Evolutionary conservation across 306 rosid species (phyloP).

Genomic region (Casuarina glauca): DNA sequence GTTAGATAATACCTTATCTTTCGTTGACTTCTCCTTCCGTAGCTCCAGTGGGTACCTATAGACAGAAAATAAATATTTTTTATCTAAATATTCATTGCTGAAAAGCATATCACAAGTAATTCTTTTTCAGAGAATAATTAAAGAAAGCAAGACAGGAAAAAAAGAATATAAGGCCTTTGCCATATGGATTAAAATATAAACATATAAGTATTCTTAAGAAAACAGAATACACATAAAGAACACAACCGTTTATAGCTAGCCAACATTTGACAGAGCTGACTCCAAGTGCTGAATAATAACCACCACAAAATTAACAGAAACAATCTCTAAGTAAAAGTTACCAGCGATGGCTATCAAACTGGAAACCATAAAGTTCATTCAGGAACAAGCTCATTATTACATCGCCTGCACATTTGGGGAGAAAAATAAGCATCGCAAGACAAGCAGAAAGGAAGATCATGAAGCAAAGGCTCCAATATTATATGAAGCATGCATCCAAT

Average conservation of each 20-base stretch:
- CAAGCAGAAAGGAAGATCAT: constrained; percentile 16
- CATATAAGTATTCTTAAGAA: neutral
- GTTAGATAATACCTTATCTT: constrained; percentile 61
- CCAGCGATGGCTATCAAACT: constrained; percentile 88
- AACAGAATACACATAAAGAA: neutral
- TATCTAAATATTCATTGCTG: neutral
- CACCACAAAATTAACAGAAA: neutral
- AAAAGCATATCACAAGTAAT: neutral
- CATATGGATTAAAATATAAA: neutral
- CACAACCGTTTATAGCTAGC: neutral
- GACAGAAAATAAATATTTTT: constrained; percentile 28
- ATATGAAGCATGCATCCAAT: constrained; percentile 8
- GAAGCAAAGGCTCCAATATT: neutral
- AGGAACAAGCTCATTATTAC: constrained; percentile 91
- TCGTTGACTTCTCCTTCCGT: constrained; percentile 86
- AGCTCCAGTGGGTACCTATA: constrained; percentile 93
- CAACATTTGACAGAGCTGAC: neutral
- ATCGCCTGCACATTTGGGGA: constrained; percentile 63
- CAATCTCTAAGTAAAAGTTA: constrained; percentile 32
- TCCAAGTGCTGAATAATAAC: neutral
- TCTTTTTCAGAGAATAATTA: neutral
- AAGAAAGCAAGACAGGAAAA: constrained; percentile 2
- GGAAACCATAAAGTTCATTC: constrained; percentile 94
- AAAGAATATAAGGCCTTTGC: neutral
- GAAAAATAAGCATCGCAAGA: constrained; percentile 11